Evolutionary conservation across 78 protist genomes (phyloP), one percentile per base, ranked within the genome.

Genomic region (Acrasis kona): DNA sequence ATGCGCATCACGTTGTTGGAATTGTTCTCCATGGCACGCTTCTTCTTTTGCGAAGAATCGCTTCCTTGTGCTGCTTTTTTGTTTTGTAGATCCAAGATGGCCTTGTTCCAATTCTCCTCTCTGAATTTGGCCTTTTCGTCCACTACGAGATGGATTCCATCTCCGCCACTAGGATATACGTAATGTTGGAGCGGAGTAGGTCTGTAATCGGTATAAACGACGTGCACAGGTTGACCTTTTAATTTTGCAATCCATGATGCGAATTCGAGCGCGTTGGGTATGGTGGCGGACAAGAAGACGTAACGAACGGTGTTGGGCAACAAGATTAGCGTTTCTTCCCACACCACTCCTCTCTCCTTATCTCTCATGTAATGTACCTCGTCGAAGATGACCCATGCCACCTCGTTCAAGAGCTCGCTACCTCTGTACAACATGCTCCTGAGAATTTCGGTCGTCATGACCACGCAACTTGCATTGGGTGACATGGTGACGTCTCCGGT

Each of bases 391-490:
- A 93, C 95, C 85, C 95, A 93, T 6, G 80, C 73, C 32, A 93
- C 88, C 65, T 88, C 92, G n/a, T 90, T 58, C 34, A 91, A 64
- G 27, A 82, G 70, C 32, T 93, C 98, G 4, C 93, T 65, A 32
- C 99, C 99, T 5, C 91, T 76, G 82, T 94, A 97, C 30, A 97
- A 92, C 99, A 97, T 96, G 28, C 77, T 69, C 2, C 99, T 85
- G 9, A 97, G 87, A 78, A 97, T 94, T 80, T 87, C 87, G 0
- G 87, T 86, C 2, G 87, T 82, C 90, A 86, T 86, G n/a, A 86
- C 87, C 6, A 92, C 50, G 64, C 91, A 86, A n/a, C 31, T 27
- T 2, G 95, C 83, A 6, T 71, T 50, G 12, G 84, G 90, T 12
- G 82, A 77, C 70, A 88, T 80, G 1, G 96, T 84, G 6, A 74